Base-by-base conservation (phyloP, 768 basidiomycete genomes). In the Termitomyces sp. region DNA sequence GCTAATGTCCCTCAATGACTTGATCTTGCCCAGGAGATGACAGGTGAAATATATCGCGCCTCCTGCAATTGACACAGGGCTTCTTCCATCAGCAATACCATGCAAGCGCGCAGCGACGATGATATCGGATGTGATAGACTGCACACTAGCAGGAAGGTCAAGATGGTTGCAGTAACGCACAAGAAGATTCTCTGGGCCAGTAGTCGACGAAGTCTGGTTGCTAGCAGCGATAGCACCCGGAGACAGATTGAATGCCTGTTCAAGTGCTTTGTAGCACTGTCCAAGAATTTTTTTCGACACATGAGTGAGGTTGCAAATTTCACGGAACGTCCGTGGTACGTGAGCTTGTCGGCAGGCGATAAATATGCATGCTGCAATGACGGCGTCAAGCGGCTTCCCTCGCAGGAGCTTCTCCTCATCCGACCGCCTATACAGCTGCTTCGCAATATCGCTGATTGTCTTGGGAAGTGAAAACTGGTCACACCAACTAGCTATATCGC, bases 61-160 rank as follows among this genome's bases (percentile, higher is more conserved):
- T 46, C 94, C 93, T n/a, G 96, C 97, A 66, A 99, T 95, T n/a
- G 97, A 97, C 56, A 98, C 92, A 1, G 96, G 96, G 68, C 88
- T 93, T 63, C 97, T 82, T 31, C 97, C 97, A 70, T 95, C 94
- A 38, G 95, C 94, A 63, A 96, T 89, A 47, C 93, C 92, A 65
- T 90, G 83, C 64, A 90, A 83, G 56, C 93, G 84, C 14, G 92
- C 91, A 36, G 86, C 84, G 59, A 89, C 72, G 64, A 94, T 92
- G 71, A 95, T 89, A 64, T 94, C 90, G 20, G 85, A 79, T 70
- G 91, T 92, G 45, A 93, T 91, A 31, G 87, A 82, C 72, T 96
- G 92, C 60, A 96, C 83, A 62, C 86, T 89, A 38, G 90, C 78
- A 1, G 92, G 89, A 38, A 97, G 80, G 67, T 91, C 92, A 62